Conservation (phyloP, 2,329 filamentous ascomycete genomes). For the Neoscytalidium dimidiatum region DNA sequence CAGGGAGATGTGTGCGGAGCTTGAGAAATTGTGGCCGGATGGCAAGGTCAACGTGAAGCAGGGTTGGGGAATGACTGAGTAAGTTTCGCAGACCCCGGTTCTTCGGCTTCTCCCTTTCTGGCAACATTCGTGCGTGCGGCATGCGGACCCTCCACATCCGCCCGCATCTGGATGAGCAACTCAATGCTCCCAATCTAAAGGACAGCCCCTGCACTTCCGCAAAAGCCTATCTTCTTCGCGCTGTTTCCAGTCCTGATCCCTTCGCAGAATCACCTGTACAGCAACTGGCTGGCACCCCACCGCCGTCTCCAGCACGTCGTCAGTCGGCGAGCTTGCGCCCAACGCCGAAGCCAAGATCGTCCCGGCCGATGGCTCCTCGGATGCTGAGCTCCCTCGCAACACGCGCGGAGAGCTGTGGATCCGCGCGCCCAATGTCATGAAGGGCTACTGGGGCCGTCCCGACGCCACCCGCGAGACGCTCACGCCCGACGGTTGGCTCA, state of each 20-base stretch:
- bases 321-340: slow-evolving; percentile 68
- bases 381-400: slow-evolving; percentile 53
- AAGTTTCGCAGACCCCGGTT: slow-evolving; percentile 29
- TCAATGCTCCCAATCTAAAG: too few relatives aligned
- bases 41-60: slow-evolving; percentile 61
- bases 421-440: slow-evolving; percentile 70
- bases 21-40: slow-evolving; percentile 57
- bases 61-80: slow-evolving; percentile 88
- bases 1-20: slow-evolving; percentile 48
- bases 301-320: slow-evolving; percentile 44
- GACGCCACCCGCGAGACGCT: slow-evolving; percentile 66
- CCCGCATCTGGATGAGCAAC: too few relatives aligned
- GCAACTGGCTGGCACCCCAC: slow-evolving; percentile 64
- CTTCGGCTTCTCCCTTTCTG: background rate
- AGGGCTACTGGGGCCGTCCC: slow-evolving; percentile 74
- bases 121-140: too few relatives aligned
- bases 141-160: too few relatives aligned
- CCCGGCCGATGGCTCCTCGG: slow-evolving; percentile 52
- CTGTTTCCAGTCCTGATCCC: too few relatives aligned
- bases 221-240: too few relatives aligned
- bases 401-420: slow-evolving; percentile 73
- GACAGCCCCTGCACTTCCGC: too few relatives aligned
- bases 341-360: slow-evolving; percentile 72
- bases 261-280: slow-evolving; percentile 64
- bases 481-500: slow-evolving; percentile 66